Base-by-base conservation (phyloP, 108 stramenopile genomes). In the Cyclotella kingstonii region DNA sequence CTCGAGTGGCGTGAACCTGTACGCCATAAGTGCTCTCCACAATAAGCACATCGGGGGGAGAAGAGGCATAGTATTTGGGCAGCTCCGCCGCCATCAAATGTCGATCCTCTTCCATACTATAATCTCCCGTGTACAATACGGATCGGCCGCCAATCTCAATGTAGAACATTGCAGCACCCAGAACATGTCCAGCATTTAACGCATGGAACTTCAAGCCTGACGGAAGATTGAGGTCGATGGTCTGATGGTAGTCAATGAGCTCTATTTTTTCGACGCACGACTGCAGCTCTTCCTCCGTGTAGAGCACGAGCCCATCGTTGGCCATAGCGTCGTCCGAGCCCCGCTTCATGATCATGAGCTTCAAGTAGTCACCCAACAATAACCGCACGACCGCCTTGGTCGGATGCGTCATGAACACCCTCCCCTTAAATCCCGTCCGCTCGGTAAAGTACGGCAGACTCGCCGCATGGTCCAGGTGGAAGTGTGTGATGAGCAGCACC, bases 391-490 rank as follows among this genome's bases (percentile, higher is more conserved):
- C 97, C 7, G 99, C 97, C 77, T 96, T 96, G 47, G 99, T 99
- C 18, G 97, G 93, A 66, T 98, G 97, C 1, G 97, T 99, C 95
- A 97, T 97, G 78, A 95, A 95, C 51, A 99, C 81, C 10, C 95
- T 66, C 8, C 97, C 98, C 49, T 76, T 75, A 78, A 99, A 99
- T 17, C 80, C 81, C 5, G 97, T 99, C 73, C 96, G 80, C 62
- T 99, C 99, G 14, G 99, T 99, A 44, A 99, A 83, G 76, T 98
- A 97, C 9, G 99, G 99, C 11, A 99, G 48, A 21, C 86, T 83
- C 0, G 95, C 98, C 6, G 95, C 97, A 69, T 99, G 98, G 78
- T 99, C 99, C 31, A 99, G 66, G 76, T 99, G 99, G 68, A 99
- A 99, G 66, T 98, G 99, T 8, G 93, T 90, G 11, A 97, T 76